These are phyloP conservation scores for Tritrichomonas musculus DNA, from an alignment of 208 protist genomes.

Conservation along the genomic window DNA sequence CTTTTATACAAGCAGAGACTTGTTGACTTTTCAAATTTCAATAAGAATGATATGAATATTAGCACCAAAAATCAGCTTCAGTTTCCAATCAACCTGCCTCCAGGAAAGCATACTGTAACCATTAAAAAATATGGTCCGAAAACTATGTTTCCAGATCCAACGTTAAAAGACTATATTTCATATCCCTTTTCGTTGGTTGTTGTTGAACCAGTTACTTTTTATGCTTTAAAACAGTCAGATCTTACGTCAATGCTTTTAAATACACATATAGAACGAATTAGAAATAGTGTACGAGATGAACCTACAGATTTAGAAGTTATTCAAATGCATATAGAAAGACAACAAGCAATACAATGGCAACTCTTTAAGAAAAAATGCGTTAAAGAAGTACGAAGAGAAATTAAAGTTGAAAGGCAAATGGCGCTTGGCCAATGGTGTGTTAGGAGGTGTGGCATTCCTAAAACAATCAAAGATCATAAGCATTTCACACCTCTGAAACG, in stretches of 20 bases:
- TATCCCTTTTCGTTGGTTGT: not conserved
- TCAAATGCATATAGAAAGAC: not conserved
- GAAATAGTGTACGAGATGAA: not conserved
- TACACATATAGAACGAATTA: not conserved
- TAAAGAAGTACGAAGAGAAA: not conserved
- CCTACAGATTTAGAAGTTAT: not conserved
- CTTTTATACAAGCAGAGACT: not conserved
- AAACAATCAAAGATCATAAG: not conserved
- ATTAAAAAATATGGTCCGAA: not conserved
- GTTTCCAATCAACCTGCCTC: not conserved
- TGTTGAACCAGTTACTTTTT: not conserved
- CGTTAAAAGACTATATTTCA: not conserved
- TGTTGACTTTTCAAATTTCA: not conserved
- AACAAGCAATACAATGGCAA: not conserved
- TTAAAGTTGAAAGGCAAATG: not conserved
- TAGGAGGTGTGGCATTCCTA: not conserved
- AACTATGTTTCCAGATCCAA: slow-evolving; percentile 9
- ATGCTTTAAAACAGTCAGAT: not conserved
- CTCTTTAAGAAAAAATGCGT: not conserved
- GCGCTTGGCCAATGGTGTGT: not conserved
- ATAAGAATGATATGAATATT: too few species aligned
- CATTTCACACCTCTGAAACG: not conserved
- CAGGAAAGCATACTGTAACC: not conserved
- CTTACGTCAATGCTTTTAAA: not conserved
- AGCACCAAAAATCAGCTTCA: too few species aligned